phyloP scores from a whole-genome alignment of 2,329 filamentous ascomycete genomes.

The Penicillium sp. region DNA sequence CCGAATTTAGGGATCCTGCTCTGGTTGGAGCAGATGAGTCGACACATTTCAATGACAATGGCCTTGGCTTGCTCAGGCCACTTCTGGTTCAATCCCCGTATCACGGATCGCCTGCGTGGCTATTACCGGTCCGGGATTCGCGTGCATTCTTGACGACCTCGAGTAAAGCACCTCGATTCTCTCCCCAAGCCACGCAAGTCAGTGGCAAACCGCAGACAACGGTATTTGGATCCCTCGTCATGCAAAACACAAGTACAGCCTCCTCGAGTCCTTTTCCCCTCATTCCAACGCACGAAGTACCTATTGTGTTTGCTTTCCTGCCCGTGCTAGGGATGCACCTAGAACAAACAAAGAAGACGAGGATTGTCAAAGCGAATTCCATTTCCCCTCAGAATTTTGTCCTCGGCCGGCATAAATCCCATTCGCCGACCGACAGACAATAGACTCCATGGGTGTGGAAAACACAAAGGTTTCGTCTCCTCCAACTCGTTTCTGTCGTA shows the following conservation, averaged over 20 bases:
- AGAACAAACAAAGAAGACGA: neutral
- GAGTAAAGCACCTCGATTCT: neutral
- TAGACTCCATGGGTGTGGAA: conserved; percentile 3
- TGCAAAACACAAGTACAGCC: neutral
- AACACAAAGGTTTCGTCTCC: neutral
- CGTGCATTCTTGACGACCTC: conserved; percentile 10
- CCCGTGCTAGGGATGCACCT: neutral
- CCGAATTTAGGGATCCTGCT: conserved; percentile 14
- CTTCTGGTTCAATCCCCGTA: neutral
- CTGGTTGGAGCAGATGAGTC: conserved; percentile 11
- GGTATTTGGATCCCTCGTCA: neutral
- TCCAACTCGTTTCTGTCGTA: neutral
- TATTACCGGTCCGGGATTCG: conserved; percentile 7
- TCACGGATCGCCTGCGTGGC: neutral
- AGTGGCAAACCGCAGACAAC: neutral
- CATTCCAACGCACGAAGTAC: conserved; percentile 1
- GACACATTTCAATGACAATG: neutral
- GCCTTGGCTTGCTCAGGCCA: neutral
- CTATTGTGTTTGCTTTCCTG: neutral
- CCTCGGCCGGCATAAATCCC: conserved; percentile 10
- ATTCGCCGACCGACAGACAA: conserved; percentile 7
- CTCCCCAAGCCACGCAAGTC: neutral
- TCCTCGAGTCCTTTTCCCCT: neutral
- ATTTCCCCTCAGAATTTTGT: conserved; percentile 7
- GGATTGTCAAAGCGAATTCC: conserved; percentile 1